Percentiles rank a stretch among this genome's conserved stretches.
Conservation (phyloP, 2,329 filamentous ascomycete genomes). For the Aspergillus pseudoterreus region DNA sequence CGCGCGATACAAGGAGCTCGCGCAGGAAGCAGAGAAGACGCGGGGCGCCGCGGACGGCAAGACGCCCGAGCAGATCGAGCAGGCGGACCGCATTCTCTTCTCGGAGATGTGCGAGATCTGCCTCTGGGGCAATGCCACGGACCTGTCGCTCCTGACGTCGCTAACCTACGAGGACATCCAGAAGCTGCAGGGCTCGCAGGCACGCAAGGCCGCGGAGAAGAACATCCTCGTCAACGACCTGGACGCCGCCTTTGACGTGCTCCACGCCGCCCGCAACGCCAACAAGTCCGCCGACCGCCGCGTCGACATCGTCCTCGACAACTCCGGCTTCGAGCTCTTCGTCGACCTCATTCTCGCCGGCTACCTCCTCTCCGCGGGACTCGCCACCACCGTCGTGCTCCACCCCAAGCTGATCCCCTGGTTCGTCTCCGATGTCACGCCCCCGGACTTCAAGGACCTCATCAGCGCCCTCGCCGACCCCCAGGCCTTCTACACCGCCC, state of each 20-base stretch:
- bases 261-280: constrained; percentile 62
- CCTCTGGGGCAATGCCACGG: constrained; percentile 95
- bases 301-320: constrained; percentile 94
- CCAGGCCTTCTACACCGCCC: constrained; percentile 71
- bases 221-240: constrained; percentile 92
- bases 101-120: constrained; percentile 94
- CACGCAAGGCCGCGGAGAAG: constrained; percentile 79
- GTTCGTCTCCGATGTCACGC: constrained; percentile 96
- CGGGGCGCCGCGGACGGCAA: constrained; percentile 35
- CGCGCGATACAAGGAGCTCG: constrained; percentile 70
- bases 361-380: constrained; percentile 76
- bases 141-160: constrained; percentile 84
- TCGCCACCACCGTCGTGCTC: constrained; percentile 82
- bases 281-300: constrained; percentile 64
- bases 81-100: constrained; percentile 76
- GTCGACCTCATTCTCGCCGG: constrained; percentile 91
- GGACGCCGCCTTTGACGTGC: constrained; percentile 63
- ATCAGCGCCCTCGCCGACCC: constrained; percentile 76
- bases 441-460: constrained; percentile 77
- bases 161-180: constrained; percentile 95
- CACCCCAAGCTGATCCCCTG: constrained; percentile 95
- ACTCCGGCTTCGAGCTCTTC: constrained; percentile 94
- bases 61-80: constrained; percentile 49
- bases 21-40: constrained; percentile 61
- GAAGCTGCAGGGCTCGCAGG: constrained; percentile 85